Base-by-base conservation (phyloP, 768 basidiomycete species). In the Hygrocybe coccinea region DNA sequence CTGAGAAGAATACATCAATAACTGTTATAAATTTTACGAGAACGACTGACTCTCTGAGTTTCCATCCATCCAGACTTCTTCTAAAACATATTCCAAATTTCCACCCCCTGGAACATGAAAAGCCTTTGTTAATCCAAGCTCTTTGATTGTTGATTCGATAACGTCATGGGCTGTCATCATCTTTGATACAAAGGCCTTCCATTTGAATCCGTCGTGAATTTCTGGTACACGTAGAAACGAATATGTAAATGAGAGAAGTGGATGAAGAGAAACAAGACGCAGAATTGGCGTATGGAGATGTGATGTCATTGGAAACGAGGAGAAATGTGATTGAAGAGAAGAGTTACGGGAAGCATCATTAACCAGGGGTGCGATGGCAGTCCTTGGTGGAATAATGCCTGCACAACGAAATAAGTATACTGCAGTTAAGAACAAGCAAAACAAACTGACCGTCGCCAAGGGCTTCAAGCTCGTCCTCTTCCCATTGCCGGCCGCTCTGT, bases 251-350 rank as follows among this genome's bases (percentile, higher is more conserved):
- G 76, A 75, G n/a, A 89, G 75, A 14, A 74, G 67, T 3, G 84
- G 78, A 60, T 91, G 81, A 2, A 85, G 74, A 5, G 87, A 87
- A 2, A 92, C 84, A 41, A 94, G 74, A 1, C 89, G 85, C 38
- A 92, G 67, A 2, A 76, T 69, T 9, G 90, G 85, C 2, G 74
- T 73, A 62, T 87, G 86, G 36, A 87, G 72, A 66, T 87, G 85
- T 0, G 80, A 78, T 1, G 86, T 86, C 60, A 87, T 70, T 7
- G 82, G 79, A 62, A 89, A 90, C 3, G 83, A 76, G 12, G 87
- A 86, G 70, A 89, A 90, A 58, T 81, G 80, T 22, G 79, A 75
- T 50, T 78, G 68, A 41, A 71, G 58, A 22, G 65, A 56, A 45
- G 65, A 62, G 2, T 71, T 68, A 36, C 68, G 65, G 45, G 69